phyloP scores from a whole-genome alignment of 1,139 yeast species.

The Protomyces inouyei region DNA sequence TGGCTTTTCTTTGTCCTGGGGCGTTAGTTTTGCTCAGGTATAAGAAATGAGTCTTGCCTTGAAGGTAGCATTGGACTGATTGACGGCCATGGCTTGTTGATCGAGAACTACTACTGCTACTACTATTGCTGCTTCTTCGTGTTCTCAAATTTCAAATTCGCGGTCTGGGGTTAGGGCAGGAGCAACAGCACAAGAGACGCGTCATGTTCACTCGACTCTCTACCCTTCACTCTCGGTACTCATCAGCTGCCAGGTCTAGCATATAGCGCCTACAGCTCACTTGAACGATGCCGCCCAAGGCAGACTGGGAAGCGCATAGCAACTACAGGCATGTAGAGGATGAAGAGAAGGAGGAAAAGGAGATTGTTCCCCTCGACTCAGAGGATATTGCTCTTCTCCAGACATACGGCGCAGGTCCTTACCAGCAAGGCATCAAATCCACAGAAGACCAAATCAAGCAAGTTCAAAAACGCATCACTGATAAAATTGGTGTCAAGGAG shows the following conservation, averaged over 20 bases:
- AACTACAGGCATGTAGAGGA: slow-evolving; percentile 20
- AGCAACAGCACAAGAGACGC: background rate
- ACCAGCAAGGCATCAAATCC: slow-evolving; percentile 70
- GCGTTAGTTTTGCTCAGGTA: slow-evolving; percentile 36
- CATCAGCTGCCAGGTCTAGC: no score
- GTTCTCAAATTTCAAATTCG: background rate
- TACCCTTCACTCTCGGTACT: no score
- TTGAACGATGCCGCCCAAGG: slow-evolving; percentile 65
- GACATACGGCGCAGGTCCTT: slow-evolving; percentile 97
- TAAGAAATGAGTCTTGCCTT: background rate
- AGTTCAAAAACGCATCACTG: slow-evolving; percentile 80
- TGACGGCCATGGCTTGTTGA: background rate
- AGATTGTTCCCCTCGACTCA: slow-evolving; percentile 82
- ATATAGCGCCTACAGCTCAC: no score
- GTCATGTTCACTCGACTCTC: background rate
- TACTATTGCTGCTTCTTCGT: no score
- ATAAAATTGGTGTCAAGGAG: slow-evolving; percentile 73
- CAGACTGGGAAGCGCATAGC: slow-evolving; percentile 95
- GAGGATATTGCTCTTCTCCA: slow-evolving; percentile 96
- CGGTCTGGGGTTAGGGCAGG: background rate
- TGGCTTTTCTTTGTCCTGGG: slow-evolving; percentile 93
- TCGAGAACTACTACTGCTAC: no score
- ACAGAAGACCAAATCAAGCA: slow-evolving; percentile 81
- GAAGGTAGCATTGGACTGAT: slow-evolving; percentile 24
- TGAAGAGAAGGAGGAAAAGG: slow-evolving; percentile 54